phyloP scores from a whole-genome alignment of 192 early-diverging fungal species.

The Coemansia sp. region DNA sequence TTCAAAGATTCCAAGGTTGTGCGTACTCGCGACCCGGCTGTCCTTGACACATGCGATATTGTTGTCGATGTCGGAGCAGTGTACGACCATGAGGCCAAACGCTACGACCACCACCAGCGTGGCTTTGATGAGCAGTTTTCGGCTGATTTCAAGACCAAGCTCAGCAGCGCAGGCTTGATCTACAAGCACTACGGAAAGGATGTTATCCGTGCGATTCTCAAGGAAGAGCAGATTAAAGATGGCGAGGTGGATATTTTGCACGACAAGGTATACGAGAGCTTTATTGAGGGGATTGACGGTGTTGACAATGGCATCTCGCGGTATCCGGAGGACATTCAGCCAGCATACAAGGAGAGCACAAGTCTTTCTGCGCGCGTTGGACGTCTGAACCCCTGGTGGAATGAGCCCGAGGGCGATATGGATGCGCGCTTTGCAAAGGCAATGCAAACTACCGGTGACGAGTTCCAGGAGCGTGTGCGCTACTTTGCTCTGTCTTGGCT shows the following conservation, averaged over 20 bases:
- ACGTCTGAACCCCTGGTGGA: conserved; percentile 93
- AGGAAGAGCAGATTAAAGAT: conserved; percentile 40
- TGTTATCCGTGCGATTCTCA: conserved; percentile 58
- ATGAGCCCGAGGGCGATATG: conserved; percentile 74
- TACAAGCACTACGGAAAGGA: conserved; percentile 96
- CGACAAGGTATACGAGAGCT: conserved; percentile 80
- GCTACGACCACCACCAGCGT: conserved; percentile 94
- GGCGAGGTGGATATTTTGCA: conserved; percentile 66
- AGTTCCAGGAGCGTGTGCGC: conserved; percentile 66
- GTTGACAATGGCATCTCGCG: conserved; percentile 92
- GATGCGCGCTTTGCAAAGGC: conserved; percentile 68
- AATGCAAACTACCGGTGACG: conserved; percentile 72
- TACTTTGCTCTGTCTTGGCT: conserved; percentile 80
- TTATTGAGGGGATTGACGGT: conserved; percentile 77
- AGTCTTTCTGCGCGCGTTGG: conserved; percentile 76
- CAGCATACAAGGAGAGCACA: conserved; percentile 81
- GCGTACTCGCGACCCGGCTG: conserved; percentile 79
- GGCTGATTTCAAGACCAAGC: conserved; percentile 71
- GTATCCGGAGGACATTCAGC: conserved; percentile 76
- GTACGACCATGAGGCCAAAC: conserved; percentile 71
- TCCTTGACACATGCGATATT: conserved; percentile 74
- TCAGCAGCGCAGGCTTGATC: conserved; percentile 92
- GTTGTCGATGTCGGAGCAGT: conserved; percentile 95
- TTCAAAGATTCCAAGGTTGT: conserved; percentile 68
- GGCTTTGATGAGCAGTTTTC: conserved; percentile 89